Percentiles rank a stretch among this genome's conserved stretches.
Conservation (phyloP, 306 rosid species). For the Begonia fuchsioides region DNA sequence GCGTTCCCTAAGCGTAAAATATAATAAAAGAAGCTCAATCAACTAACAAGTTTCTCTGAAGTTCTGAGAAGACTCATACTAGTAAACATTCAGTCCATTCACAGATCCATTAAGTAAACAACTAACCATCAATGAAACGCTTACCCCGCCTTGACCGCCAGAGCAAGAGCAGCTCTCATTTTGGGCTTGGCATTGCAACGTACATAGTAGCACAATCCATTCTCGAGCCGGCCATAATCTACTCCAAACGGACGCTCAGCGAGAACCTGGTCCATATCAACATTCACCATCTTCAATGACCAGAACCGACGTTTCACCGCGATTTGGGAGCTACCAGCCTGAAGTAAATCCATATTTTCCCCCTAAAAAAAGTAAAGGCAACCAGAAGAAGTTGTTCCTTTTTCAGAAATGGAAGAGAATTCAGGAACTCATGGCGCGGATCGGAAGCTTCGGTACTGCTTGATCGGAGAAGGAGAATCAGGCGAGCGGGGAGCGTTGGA, state of each 20-base stretch:
- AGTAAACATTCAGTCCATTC: not conserved
- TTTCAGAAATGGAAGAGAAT: no score
- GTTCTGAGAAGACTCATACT: not conserved
- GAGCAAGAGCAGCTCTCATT: conserved; percentile 93
- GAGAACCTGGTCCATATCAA: conserved; percentile 50
- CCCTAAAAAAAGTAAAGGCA: not conserved
- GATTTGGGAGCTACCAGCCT: conserved; percentile 39
- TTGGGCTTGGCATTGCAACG: conserved; percentile 87
- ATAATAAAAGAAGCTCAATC: not conserved
- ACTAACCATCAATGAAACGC: not conserved
- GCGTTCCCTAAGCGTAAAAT: no score
- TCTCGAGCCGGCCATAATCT: conserved; percentile 59
- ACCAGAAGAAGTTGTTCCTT: no score
- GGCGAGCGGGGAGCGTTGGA: no score
- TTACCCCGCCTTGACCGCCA: conserved; percentile 81
- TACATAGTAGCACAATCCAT: conserved; percentile 75
- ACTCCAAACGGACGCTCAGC: conserved; percentile 49
- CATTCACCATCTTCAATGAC: conserved; percentile 62
- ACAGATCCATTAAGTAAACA: not conserved
- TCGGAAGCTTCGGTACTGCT: no score
- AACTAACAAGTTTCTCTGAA: not conserved
- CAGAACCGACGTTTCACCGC: conserved; percentile 68
- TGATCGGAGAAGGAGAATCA: no score
- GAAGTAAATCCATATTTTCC: conserved; percentile 57
- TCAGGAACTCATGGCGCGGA: no score